Base-by-base conservation (phyloP, 1,284 basidiomycete species). In the Rhodofomes roseus region DNA sequence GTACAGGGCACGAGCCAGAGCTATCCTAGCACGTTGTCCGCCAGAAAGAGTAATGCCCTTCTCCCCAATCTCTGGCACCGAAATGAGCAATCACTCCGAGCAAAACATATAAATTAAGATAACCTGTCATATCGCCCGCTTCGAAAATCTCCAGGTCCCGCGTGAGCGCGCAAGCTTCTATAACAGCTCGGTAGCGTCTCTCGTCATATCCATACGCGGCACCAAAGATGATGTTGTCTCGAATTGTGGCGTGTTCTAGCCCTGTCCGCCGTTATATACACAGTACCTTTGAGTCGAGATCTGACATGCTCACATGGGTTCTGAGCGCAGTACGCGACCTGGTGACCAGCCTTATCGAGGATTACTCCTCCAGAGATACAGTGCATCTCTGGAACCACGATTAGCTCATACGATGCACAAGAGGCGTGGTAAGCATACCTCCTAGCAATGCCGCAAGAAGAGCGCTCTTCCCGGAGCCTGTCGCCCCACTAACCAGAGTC, bases 141-240 rank as follows among this genome's bases (percentile, higher is more conserved):
- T 92, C 86, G 43, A 92, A 84, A 54, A 90, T 82, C 64, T 83
- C 81, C 57, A 95, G 76, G 73, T 96, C 94, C 7, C 81, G 80
- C 58, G 77, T 71, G 4, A 95, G 78, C 16, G 93, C 92, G 71
- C 94, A 96, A 8, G 90, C 92, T 36, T 92, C 85, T 22, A 95
- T 71, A 9, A 92, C 89, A 9, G 79, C 76, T 41, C 86, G 77
- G 72, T 96, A 96, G 23, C 93, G 80, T 40, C 74, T 72, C 67
- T 87, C 81, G 65, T 94, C 85, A 64, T 80, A 87, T 3, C 88
- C 85, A 61, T 77, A 80, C 8, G 75, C 67, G 22, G 86, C 84
- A 1, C 90, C 90, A 70, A 95, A 96, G 4, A 93, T 75, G 64
- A 93, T 89, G 67, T 94, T 94, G 52, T 92, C 89, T 20, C 84